phyloP scores from a whole-genome alignment of 495 filamentous ascomycete species.

The Tuber calosporum region DNA sequence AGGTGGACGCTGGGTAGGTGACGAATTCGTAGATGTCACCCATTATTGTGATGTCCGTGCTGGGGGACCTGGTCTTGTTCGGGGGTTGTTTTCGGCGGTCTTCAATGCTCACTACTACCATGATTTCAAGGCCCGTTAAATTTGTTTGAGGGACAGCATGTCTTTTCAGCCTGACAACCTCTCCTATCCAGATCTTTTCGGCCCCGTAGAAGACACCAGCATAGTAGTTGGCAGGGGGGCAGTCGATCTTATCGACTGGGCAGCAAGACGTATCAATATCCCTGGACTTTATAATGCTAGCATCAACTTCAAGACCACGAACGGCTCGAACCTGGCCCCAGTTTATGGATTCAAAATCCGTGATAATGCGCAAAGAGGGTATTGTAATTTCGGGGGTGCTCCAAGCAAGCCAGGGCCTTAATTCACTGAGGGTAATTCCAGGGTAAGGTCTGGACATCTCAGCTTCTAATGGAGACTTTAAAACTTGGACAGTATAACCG shows the following conservation, averaged over 20 bases:
- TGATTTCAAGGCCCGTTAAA: constrained; percentile 47
- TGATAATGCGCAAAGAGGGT: constrained; percentile 25
- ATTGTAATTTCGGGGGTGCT: constrained; percentile 48
- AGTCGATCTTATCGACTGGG: constrained; percentile 47
- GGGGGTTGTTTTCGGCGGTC: constrained; percentile 15
- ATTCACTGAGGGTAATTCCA: constrained; percentile 25
- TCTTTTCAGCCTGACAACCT: constrained; percentile 49
- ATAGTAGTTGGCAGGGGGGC: constrained; percentile 46
- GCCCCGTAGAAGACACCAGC: constrained; percentile 57
- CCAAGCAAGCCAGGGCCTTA: constrained; percentile 60
- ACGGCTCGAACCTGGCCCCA: constrained; percentile 45
- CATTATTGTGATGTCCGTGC: constrained; percentile 29
- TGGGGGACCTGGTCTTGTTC: constrained; percentile 4
- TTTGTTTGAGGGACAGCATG: constrained; percentile 32
- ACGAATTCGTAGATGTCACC: constrained; percentile 36
- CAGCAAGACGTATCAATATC: constrained; percentile 53
- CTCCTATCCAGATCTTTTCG: constrained; percentile 57
- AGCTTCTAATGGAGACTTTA: constrained; percentile 38
- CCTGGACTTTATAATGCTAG: constrained; percentile 55
- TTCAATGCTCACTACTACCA: constrained; percentile 48
- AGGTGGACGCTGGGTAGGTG: constrained; percentile 18
- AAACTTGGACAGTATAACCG: constrained; percentile 41
- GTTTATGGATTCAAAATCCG: constrained; percentile 48
- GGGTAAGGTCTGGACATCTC: constrained; percentile 33
- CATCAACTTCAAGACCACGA: constrained; percentile 51